Evolutionary conservation across 306 rosid genomes (phyloP), one percentile per base, ranked within the genome.

Genomic region (Psophocarpus tetragonolobus): DNA sequence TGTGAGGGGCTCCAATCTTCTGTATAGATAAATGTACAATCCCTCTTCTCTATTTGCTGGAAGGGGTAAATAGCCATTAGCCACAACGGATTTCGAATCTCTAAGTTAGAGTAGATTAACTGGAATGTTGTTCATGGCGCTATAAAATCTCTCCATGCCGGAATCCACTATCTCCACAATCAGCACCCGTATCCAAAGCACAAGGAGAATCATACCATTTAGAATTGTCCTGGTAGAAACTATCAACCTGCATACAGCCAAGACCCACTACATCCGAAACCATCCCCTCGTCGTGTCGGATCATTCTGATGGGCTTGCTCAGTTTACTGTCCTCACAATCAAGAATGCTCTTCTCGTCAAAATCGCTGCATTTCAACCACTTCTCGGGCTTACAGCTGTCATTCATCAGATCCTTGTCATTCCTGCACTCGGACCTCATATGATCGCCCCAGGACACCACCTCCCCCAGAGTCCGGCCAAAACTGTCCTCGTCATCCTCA

Each of bases 171-270:
- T 96, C 98, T 74, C 90, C 98, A 63, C 98, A 96, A 79, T 92
- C 98, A 29, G 94, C 87, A 81, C 85, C 84, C 14, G 97, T 85
- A 85, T 93, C 97, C 89, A 96, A 86, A 66, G 90, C 94, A 85
- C 99, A 96, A 69, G 99, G 98, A 85, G 98, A 92, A 87, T 96
- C 99, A 58, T 88, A 96, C 99, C 99, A 96, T 84, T 96, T 96
- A 68, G 92, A 68, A 83, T 85, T 92, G 82, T 90, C 99, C 53
- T 85, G 98, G 81, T 92, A 96, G 88, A 96, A 92, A 79, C 96
- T 93, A 83, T 96, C 99, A 56, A 92, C 97, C 82, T 96, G 99
- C 69, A 96, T 87, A 75, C 97, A 94, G 66, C 90, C 96, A 73
- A 96, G 98, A 76, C 99, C 94, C 67, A 91, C 97, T 75, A 91